These are phyloP conservation scores for Haplosporangium gracile DNA, from an alignment of 192 early-diverging fungal genomes.

Conservation along the genomic window DNA sequence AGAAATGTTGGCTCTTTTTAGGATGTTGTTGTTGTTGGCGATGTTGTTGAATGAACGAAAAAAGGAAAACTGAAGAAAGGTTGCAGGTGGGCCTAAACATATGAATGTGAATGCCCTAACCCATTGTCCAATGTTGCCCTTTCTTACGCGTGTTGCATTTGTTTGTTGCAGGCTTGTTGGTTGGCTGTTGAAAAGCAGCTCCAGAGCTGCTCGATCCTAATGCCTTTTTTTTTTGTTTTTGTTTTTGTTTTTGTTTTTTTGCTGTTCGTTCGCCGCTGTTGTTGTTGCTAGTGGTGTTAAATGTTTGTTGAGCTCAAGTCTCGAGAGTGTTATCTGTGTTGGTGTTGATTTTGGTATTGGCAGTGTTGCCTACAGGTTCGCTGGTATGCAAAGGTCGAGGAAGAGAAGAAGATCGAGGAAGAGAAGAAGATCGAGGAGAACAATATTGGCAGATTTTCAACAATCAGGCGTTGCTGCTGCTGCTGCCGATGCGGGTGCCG, in stretches of 20 bases:
- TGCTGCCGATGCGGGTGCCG: conserved; percentile 13
- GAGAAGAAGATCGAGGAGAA: not conserved
- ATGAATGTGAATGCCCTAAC: not conserved
- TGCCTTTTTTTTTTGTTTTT: not conserved
- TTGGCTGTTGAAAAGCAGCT: not conserved
- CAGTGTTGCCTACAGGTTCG: not conserved
- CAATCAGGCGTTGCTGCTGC: conserved; percentile 26
- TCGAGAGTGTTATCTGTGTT: not conserved
- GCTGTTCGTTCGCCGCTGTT: not conserved
- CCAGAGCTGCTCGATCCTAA: not conserved
- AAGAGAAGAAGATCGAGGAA: not conserved
- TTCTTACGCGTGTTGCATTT: not conserved
- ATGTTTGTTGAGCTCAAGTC: not conserved
- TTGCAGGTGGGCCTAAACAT: not conserved
- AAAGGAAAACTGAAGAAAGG: not conserved
- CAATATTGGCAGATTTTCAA: not conserved
- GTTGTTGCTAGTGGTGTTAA: not conserved
- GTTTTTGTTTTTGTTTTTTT: not conserved
- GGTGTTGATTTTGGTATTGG: not conserved
- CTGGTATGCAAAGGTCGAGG: not conserved
- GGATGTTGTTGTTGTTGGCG: not conserved
- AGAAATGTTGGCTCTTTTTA: not conserved
- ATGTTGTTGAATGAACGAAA: not conserved
- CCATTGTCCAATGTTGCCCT: not conserved
- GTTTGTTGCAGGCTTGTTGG: not conserved